Evolutionary conservation across 179 eudicot genomes (phyloP), one percentile per base, ranked within the genome.

Genomic region (Drosera spatulata): DNA sequence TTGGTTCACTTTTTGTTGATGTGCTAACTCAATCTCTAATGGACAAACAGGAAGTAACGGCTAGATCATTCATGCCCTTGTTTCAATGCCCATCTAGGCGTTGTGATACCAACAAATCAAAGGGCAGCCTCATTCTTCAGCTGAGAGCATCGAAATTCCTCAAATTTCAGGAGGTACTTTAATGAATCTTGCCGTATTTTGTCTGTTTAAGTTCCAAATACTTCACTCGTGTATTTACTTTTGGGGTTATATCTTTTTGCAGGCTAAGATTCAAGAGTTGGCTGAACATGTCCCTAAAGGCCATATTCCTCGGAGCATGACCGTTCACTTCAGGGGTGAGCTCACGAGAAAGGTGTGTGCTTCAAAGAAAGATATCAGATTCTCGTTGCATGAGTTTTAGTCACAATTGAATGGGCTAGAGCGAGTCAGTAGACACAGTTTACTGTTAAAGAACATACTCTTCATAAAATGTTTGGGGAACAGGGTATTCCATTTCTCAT

Each of bases 231-330:
- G 14, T 41, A 7, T 50, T 60, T 33, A 63, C 22, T 43, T 58
- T 50, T 22, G 33, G 55, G 43, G 41, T 63, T 64, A 53, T 45
- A 3, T 64, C 55, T 40, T n/a, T 41, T 78, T 76, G 41, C 82
- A 93, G 99, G 99, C 99, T 53, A 93, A 93, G 73, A 73, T 93
- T 51, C 97, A 93, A 74, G 99, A 93, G 74, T 75, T 93, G 59
- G 80, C 99, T 63, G 99, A 93, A 56, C 99, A 93, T 69, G 99
- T 93, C 41, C 99, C 99, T 1, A 93, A 93, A 70, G 99, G 97
- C 58, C 99, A 93, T 70, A 93, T 93, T 69, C 99, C 99, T 39
- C 79, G 97, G 57, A 70, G 90, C 61, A 89, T 93, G 99, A 86
- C 95, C 15, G 71, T 93, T 69, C 96, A 93, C 71, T 82, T 86